phyloP scores from a whole-genome alignment of 2,329 filamentous ascomycete genomes.

The Lachnellula arida region DNA sequence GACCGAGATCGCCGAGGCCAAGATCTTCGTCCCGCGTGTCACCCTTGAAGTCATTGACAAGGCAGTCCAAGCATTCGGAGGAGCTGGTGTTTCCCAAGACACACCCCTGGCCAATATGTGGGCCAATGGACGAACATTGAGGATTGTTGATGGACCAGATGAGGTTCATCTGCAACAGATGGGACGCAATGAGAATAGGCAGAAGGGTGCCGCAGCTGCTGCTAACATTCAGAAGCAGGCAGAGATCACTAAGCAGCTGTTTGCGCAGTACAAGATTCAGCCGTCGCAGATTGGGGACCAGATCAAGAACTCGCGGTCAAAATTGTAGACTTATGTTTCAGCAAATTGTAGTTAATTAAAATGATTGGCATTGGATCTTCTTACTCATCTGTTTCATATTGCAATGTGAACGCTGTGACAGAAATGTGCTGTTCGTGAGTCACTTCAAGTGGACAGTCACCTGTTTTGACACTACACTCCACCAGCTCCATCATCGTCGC shows the following conservation, averaged over 20 bases:
- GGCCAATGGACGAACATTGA: conserved; percentile 73
- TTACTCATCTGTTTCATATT: not conserved
- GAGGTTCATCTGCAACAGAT: conserved; percentile 88
- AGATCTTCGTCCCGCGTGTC: conserved; percentile 81
- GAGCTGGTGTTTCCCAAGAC: conserved; percentile 87
- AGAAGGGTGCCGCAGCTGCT: conserved; percentile 56
- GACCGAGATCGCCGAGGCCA: conserved; percentile 91
- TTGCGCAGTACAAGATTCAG: conserved; percentile 52
- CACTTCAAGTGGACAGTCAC: not conserved
- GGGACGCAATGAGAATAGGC: conserved; percentile 76
- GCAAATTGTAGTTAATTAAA: not conserved
- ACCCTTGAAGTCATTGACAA: conserved; percentile 87
- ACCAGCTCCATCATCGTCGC: too few species aligned
- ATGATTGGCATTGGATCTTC: too few species aligned
- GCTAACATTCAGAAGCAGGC: conserved; percentile 60
- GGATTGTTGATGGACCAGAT: conserved; percentile 89
- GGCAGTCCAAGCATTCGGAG: conserved; percentile 88
- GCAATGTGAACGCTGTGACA: not conserved
- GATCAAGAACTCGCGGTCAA: conserved; percentile 30
- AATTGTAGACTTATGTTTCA: conserved; percentile 4
- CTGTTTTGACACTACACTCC: too few species aligned
- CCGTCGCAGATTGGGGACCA: conserved; percentile 27
- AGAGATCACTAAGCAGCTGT: conserved; percentile 59
- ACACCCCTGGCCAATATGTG: conserved; percentile 86
- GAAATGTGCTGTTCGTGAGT: not conserved